These are phyloP conservation scores for Rutstroemia sp. DNA, from an alignment of 2,329 filamentous ascomycete genomes.

Conservation along the genomic window DNA sequence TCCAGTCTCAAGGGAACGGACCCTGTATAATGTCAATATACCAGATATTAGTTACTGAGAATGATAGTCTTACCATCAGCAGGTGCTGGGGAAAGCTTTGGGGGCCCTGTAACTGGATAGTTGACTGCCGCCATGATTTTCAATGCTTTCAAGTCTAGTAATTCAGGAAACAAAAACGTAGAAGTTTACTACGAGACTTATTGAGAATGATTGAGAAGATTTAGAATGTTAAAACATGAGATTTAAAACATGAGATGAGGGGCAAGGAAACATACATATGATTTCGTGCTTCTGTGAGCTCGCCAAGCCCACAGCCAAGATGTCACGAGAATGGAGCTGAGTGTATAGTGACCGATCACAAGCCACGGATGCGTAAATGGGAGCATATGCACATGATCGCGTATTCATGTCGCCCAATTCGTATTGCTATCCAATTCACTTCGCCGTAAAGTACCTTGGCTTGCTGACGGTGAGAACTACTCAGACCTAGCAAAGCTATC, in stretches of 20 bases:
- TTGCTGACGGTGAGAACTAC: constrained; percentile 4
- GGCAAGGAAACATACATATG: background rate
- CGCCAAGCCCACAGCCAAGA: background rate
- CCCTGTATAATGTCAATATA: constrained; percentile 10
- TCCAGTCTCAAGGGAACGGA: constrained; percentile 47
- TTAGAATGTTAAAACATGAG: background rate
- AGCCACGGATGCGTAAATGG: background rate
- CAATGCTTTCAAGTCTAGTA: background rate
- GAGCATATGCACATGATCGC: background rate
- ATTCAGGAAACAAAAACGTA: background rate
- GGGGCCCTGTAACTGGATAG: constrained; percentile 17
- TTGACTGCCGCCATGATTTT: constrained; percentile 14
- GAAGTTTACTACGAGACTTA: background rate
- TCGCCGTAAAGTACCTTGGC: background rate
- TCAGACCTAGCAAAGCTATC: background rate
- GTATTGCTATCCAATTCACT: background rate
- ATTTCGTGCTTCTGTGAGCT: background rate
- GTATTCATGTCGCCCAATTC: background rate
- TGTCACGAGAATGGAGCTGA: constrained; percentile 1
- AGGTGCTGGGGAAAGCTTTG: constrained; percentile 13
- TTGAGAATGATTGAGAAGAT: constrained; percentile 7
- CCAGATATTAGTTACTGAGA: background rate
- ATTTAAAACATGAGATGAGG: background rate
- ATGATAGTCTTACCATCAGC: constrained; percentile 13
- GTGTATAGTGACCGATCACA: background rate